phyloP scores from a whole-genome alignment of 495 filamentous ascomycete species.

The Trypethelium eluteriae region DNA sequence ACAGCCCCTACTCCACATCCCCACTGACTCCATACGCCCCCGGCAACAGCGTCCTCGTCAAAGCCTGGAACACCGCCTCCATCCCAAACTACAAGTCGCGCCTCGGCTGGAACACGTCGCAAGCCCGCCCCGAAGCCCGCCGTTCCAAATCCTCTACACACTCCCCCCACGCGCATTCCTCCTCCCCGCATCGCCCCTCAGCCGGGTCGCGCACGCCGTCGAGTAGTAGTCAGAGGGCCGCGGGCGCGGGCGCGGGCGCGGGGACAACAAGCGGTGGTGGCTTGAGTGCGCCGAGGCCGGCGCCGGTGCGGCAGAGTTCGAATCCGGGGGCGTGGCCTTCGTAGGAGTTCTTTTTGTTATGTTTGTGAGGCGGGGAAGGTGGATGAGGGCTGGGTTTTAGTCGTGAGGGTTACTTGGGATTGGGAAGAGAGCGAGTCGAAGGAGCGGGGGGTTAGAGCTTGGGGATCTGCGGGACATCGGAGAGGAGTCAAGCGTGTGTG shows the following conservation, averaged over 20 bases:
- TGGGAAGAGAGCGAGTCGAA: not conserved
- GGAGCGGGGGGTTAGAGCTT: not conserved
- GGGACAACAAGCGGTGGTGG: not conserved
- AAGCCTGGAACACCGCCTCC: conserved; percentile 34
- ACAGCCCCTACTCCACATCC: not conserved
- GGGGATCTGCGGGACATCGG: not conserved
- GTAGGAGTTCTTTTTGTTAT: not conserved
- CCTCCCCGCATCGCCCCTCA: not conserved
- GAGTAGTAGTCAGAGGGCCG: not conserved
- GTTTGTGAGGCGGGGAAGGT: not conserved
- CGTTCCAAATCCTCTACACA: not conserved
- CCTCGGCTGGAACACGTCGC: conserved; percentile 23
- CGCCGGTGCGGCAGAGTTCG: not conserved
- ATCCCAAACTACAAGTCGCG: conserved; percentile 27
- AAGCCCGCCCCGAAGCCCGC: not conserved
- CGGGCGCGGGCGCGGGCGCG: not conserved
- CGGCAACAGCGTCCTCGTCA: conserved; percentile 32
- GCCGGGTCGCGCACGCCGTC: not conserved
- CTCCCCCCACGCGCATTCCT: not conserved
- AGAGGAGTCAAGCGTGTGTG: too few species aligned
- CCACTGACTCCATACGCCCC: not conserved
- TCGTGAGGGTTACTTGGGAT: not conserved
- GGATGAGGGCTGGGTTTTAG: not conserved
- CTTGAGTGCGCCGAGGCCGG: not conserved
- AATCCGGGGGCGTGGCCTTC: conserved; percentile 8